Percentiles rank a stretch among this genome's conserved stretches.
These are phyloP conservation scores for Candida sp. DNA, from an alignment of 1,139 yeast genomes.

Conservation along the genomic window DNA sequence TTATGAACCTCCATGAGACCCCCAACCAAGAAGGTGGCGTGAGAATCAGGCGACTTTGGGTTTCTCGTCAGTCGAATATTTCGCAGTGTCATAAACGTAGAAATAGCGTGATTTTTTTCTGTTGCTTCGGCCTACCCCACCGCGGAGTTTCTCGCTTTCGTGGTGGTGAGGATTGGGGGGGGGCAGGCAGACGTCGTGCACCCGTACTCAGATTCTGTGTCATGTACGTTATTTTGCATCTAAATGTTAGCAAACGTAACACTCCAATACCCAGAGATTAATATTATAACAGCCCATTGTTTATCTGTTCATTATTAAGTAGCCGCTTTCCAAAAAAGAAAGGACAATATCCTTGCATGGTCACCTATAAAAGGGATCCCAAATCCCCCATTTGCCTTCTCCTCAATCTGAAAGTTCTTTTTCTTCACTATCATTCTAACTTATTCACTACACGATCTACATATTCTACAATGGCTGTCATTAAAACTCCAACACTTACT, in stretches of 20 bases:
- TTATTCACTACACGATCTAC: not conserved
- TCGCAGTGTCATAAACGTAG: not conserved
- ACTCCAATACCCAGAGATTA: not conserved
- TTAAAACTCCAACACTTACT: constrained; percentile 15
- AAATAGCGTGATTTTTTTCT: not conserved
- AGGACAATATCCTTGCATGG: not conserved
- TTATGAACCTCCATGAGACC: not conserved
- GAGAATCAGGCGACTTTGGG: not conserved
- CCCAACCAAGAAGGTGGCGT: not conserved
- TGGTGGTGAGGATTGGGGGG: not conserved
- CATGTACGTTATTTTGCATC: constrained; percentile 3
- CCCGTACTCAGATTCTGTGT: not conserved
- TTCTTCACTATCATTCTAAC: not conserved
- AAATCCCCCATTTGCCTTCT: not conserved
- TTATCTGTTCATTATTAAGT: not conserved
- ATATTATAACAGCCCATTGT: not conserved
- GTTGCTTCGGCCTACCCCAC: not conserved
- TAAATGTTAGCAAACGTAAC: not conserved
- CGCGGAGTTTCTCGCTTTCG: not conserved
- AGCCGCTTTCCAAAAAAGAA: not conserved
- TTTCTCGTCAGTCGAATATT: too few relatives aligned
- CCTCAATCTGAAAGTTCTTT: not conserved
- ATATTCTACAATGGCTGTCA: constrained; percentile 7
- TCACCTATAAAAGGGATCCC: constrained; percentile 2
- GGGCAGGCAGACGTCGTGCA: not conserved